These are phyloP conservation scores for Neonectria ditissima DNA, from an alignment of 2,329 filamentous ascomycete genomes.

Conservation along the genomic window DNA sequence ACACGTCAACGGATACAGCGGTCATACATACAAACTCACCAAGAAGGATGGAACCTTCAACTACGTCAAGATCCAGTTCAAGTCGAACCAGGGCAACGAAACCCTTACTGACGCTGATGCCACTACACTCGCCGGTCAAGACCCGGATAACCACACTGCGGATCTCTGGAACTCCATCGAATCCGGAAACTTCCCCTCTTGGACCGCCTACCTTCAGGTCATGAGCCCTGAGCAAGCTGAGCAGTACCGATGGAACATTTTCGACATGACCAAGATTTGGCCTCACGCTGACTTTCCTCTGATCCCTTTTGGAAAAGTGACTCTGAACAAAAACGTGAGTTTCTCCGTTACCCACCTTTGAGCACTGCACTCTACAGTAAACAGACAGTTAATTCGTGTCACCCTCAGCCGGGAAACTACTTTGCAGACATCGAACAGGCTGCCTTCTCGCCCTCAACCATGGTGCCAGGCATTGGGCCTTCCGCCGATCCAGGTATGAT, in stretches of 20 bases:
- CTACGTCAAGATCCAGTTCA: slow-evolving; percentile 65
- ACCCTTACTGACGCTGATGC: slow-evolving; percentile 57
- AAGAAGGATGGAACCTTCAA: slow-evolving; percentile 58
- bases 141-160: slow-evolving; percentile 63
- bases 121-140: slow-evolving; percentile 51
- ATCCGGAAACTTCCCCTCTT: slow-evolving; percentile 70
- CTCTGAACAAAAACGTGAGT: slow-evolving; percentile 70
- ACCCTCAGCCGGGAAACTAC: slow-evolving; percentile 64
- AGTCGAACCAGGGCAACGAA: slow-evolving; percentile 59
- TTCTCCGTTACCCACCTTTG: accelerated
- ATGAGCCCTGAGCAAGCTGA: slow-evolving; percentile 72
- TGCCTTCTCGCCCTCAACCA: slow-evolving; percentile 72
- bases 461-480: slow-evolving; percentile 73
- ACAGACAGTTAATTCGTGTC: background rate
- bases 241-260: slow-evolving; percentile 71
- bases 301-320: slow-evolving; percentile 70
- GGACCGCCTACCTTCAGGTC: slow-evolving; percentile 73
- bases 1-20: slow-evolving; percentile 59
- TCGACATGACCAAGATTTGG: slow-evolving; percentile 79
- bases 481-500: slow-evolving; percentile 67
- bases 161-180: slow-evolving; percentile 62
- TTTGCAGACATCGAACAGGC: slow-evolving; percentile 78
- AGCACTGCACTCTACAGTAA: background rate
- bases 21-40: slow-evolving; percentile 62
- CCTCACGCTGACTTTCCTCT: slow-evolving; percentile 72